Percentiles rank a stretch among this genome's conserved stretches.
Evolutionary conservation across 805 yeast species (phyloP).

Genomic region (Wickerhamomyces alni): DNA sequence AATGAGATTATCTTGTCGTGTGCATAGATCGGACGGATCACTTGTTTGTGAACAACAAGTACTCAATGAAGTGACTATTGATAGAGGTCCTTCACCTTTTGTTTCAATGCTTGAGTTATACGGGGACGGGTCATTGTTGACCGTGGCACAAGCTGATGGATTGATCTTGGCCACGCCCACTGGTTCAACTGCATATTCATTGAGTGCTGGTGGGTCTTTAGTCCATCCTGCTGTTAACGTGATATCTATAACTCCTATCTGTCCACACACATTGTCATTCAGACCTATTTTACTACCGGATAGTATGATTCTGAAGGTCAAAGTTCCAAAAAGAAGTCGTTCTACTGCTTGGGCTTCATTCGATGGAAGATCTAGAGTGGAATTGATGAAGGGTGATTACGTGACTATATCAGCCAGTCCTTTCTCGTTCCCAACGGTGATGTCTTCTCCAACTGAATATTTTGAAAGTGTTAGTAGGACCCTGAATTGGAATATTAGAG

Average conservation of each 20-base stretch:
- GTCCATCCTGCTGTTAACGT: slow-evolving; percentile 95
- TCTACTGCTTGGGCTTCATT: slow-evolving; percentile 96
- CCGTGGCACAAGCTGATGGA: slow-evolving; percentile 94
- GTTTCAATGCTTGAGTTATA: slow-evolving; percentile 84
- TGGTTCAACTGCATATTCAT: slow-evolving; percentile 92
- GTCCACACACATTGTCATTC: slow-evolving; percentile 92
- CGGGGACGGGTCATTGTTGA: slow-evolving; percentile 79
- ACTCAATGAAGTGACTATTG: slow-evolving; percentile 83
- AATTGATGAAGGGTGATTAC: slow-evolving; percentile 76
- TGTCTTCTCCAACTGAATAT: slow-evolving; percentile 66
- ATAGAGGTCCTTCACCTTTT: slow-evolving; percentile 91
- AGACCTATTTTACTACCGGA: slow-evolving; percentile 91
- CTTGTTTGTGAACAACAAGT: slow-evolving; percentile 62
- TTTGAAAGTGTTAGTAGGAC: slow-evolving; percentile 82
- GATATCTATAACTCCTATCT: slow-evolving; percentile 88
- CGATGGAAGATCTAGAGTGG: slow-evolving; percentile 87
- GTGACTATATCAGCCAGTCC: slow-evolving; percentile 81
- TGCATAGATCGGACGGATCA: slow-evolving; percentile 37
- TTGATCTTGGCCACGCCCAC: slow-evolving; percentile 91
- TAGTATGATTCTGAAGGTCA: slow-evolving; percentile 78
- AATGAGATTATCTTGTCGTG: slow-evolving; percentile 83
- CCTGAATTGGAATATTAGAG: slow-evolving; percentile 90
- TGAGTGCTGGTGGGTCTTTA: slow-evolving; percentile 92
- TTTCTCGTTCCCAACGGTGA: slow-evolving; percentile 91
- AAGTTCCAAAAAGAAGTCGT: slow-evolving; percentile 76